These are phyloP conservation scores for Solanum etuberosum DNA, from an alignment of 257 asterid genomes.

Conservation along the genomic window DNA sequence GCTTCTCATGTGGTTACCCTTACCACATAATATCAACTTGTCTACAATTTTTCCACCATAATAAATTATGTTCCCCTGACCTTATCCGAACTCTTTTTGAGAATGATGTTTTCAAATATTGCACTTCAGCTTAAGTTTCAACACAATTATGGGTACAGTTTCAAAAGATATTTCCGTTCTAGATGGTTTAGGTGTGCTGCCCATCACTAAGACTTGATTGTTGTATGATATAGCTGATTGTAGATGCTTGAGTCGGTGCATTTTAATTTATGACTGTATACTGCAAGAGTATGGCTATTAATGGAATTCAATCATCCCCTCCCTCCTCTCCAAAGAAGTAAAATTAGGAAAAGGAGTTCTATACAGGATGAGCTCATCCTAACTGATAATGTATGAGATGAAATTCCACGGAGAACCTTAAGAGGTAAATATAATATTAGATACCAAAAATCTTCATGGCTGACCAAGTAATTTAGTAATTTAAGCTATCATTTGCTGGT, in stretches of 20 bases:
- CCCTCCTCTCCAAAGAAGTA: background rate
- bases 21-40: background rate
- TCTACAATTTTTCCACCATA: background rate
- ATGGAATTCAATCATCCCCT: background rate
- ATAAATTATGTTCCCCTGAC: background rate
- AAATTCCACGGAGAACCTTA: background rate
- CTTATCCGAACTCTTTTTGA: background rate
- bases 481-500: background rate
- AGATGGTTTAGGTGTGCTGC: background rate
- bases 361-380: background rate
- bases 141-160: background rate
- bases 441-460: background rate
- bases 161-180: background rate
- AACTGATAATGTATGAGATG: background rate
- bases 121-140: background rate
- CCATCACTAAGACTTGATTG: background rate
- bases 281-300: background rate
- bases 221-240: background rate
- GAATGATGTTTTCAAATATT: background rate
- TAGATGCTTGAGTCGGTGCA: background rate
- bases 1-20: background rate
- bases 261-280: background rate
- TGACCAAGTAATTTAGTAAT: background rate
- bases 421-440: background rate
- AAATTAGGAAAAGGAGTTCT: background rate